These are phyloP conservation scores for Erodium texanum DNA, from an alignment of 441 rosid species.

Conservation along the genomic window DNA sequence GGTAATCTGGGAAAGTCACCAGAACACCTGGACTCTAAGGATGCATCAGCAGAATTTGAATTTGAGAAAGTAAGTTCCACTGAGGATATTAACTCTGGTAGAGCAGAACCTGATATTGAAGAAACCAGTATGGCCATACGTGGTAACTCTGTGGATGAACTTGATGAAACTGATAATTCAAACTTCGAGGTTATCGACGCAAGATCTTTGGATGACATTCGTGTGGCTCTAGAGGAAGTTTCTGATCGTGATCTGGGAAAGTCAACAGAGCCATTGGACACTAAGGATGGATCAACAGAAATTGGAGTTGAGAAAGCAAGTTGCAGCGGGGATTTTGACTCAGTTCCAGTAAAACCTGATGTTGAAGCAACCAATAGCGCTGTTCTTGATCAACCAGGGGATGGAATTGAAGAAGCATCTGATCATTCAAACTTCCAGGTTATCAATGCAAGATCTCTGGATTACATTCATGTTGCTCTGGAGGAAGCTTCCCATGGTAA, in stretches of 20 bases:
- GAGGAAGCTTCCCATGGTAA: not conserved
- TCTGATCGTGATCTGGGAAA: not conserved
- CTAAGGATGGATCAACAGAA: not conserved
- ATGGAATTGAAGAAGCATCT: not conserved
- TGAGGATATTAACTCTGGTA: not conserved
- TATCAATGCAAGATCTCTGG: conserved; percentile 6
- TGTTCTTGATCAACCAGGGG: not conserved
- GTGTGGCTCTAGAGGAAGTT: not conserved
- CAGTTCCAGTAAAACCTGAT: not conserved
- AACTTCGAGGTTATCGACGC: not conserved
- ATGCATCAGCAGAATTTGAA: not conserved
- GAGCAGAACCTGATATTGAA: conserved; percentile 2
- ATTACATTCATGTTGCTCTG: not conserved
- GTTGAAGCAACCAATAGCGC: conserved; percentile 4
- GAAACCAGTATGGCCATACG: conserved; percentile 5
- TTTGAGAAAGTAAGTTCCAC: not conserved
- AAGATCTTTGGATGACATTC: not conserved
- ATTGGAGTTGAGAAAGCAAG: not conserved
- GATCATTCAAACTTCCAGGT: conserved; percentile 23
- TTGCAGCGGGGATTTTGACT: not conserved
- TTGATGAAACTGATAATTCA: not conserved
- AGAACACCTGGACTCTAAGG: not conserved
- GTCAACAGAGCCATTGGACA: not conserved
- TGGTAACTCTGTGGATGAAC: not conserved
- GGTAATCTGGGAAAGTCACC: not conserved